Evolutionary conservation across 257 asterid genomes (phyloP).

Genomic region (Fraxinus quadrangulata): DNA sequence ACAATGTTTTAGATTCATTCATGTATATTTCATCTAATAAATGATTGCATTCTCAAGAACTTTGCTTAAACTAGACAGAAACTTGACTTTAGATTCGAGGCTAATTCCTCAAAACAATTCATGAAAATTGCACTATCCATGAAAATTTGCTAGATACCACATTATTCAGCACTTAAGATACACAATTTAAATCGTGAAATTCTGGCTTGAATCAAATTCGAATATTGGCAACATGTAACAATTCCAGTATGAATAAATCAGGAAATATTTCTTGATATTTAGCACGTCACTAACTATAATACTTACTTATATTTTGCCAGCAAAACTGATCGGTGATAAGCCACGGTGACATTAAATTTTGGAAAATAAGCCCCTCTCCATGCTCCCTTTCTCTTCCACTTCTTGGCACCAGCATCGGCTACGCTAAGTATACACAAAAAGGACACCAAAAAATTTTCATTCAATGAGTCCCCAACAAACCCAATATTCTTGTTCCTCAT

Average conservation of each 20-base stretch:
- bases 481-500: slow-evolving; percentile 86
- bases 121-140: background rate
- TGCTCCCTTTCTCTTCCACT: slow-evolving; percentile 96
- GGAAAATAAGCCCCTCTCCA: slow-evolving; percentile 98
- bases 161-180: background rate
- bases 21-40: slow-evolving; percentile 10
- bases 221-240: background rate
- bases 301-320: slow-evolving; percentile 82
- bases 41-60: background rate
- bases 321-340: slow-evolving; percentile 92
- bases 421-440: slow-evolving; percentile 69
- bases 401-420: slow-evolving; percentile 77
- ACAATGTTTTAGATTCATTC: slow-evolving; percentile 9
- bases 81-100: background rate
- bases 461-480: slow-evolving; percentile 92
- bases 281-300: slow-evolving; percentile 1
- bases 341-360: slow-evolving; percentile 81
- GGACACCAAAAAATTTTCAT: slow-evolving; percentile 80
- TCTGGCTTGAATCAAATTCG: slow-evolving; percentile 11
- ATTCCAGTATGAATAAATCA: slow-evolving; percentile 13
- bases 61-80: slow-evolving; percentile 14
- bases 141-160: background rate
- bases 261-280: background rate
- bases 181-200: background rate
- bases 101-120: slow-evolving; percentile 5